Evolutionary conservation across 2,329 filamentous ascomycete genomes (phyloP).

Genomic region (Claviceps paspali): DNA sequence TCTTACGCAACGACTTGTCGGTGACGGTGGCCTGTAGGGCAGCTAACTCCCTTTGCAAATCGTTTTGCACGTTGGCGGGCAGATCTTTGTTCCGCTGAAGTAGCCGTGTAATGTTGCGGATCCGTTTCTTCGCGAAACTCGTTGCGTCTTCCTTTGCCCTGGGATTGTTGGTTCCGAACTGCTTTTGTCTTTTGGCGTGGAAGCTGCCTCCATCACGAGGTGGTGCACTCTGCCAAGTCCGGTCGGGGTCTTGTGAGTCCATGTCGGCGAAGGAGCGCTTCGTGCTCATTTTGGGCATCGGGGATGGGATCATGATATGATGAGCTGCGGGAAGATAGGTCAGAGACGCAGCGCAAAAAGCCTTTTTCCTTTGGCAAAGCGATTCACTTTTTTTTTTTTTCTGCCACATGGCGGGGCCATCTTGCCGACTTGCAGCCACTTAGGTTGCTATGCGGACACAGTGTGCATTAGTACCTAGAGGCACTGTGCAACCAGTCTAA

Average conservation of each 20-base stretch:
- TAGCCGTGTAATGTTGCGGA: conserved; percentile 52
- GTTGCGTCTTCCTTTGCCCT: conserved; percentile 31
- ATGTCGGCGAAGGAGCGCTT: conserved; percentile 18
- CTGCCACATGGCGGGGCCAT: background rate
- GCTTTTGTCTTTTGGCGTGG: conserved; percentile 19
- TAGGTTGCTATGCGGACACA: too few species aligned
- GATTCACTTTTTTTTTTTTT: too few species aligned
- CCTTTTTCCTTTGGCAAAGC: too few species aligned
- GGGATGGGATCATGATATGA: too few species aligned
- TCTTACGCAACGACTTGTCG: conserved; percentile 43
- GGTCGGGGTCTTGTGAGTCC: conserved; percentile 7
- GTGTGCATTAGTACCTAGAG: too few species aligned
- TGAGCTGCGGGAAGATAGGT: too few species aligned
- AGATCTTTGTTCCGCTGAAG: conserved; percentile 46
- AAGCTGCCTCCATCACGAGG: conserved; percentile 3
- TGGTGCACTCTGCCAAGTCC: background rate
- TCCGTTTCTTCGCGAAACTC: conserved; percentile 55
- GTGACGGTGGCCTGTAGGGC: conserved; percentile 50
- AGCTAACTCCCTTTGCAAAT: conserved; percentile 57
- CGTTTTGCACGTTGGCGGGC: conserved; percentile 50
- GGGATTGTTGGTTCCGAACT: conserved; percentile 20
- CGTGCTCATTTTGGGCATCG: too few species aligned
- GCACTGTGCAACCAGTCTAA: too few species aligned
- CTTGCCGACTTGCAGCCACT: too few species aligned
- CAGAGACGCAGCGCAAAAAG: too few species aligned